phyloP scores from a whole-genome alignment of 1,284 basidiomycete species.

The Ustilago tritici region DNA sequence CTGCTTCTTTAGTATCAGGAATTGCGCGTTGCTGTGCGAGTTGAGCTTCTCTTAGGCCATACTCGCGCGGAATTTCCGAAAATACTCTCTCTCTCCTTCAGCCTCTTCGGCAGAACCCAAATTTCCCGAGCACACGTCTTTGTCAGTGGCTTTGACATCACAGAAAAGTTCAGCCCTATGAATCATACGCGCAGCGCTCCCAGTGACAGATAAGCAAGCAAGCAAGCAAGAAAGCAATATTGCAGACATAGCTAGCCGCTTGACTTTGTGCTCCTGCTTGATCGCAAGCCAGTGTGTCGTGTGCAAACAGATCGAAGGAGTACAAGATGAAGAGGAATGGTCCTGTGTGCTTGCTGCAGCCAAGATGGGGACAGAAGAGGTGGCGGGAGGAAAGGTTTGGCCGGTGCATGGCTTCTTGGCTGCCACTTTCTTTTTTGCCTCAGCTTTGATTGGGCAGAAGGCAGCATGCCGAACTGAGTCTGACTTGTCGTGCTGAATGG shows the following conservation, averaged over 20 bases:
- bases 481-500: constrained; percentile 1
- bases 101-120: background rate
- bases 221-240: background rate
- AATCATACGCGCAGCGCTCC: background rate
- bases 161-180: background rate
- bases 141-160: constrained; percentile 8
- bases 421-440: background rate
- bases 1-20: background rate
- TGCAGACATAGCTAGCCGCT: too few species aligned
- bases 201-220: background rate
- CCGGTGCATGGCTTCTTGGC: constrained; percentile 3
- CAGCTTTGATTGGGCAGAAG: constrained; percentile 4
- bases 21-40: background rate
- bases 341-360: background rate
- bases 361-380: background rate
- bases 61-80: constrained; percentile 17
- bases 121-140: constrained; percentile 4
- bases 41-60: background rate
- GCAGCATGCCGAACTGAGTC: constrained; percentile 7
- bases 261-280: too few species aligned
- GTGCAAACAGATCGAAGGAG: background rate
- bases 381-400: background rate
- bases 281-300: background rate
- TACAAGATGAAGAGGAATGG: background rate
- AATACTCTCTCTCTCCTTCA: background rate